Evolutionary conservation across 352 stramenopile species (phyloP).

Genomic region (Hyaloperonospora brassicae): DNA sequence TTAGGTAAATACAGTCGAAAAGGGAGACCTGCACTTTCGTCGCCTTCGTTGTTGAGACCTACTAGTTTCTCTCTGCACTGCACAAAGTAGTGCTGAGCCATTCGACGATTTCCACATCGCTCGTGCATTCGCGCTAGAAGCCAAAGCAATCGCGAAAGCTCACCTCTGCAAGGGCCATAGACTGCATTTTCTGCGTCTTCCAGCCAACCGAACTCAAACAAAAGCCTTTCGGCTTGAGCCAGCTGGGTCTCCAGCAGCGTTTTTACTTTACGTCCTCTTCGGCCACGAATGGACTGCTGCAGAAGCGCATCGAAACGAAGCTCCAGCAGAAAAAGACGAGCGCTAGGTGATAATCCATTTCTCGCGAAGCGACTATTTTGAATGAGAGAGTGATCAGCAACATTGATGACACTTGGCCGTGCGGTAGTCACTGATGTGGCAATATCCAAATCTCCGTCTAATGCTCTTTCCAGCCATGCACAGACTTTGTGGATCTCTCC

Average conservation of each 20-base stretch:
- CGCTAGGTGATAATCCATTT: conserved; percentile 28
- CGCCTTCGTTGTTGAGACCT: conserved; percentile 4
- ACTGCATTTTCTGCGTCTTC: conserved; percentile 21
- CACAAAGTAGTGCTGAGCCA: conserved; percentile 46
- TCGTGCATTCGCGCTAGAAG: conserved; percentile 46
- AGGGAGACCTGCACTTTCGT: background rate
- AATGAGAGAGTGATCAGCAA: conserved; percentile 17
- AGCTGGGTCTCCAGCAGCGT: conserved; percentile 23
- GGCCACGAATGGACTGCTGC: conserved; percentile 18
- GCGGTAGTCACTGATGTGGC: conserved; percentile 3
- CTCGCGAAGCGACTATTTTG: conserved; percentile 22
- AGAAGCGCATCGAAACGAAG: conserved; percentile 44
- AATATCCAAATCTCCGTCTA: conserved; percentile 31
- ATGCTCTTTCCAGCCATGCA: conserved; percentile 48
- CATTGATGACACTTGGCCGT: conserved; percentile 8
- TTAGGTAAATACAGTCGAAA: conserved; percentile 38
- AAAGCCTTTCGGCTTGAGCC: conserved; percentile 26
- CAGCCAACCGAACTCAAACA: conserved; percentile 39
- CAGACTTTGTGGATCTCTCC: conserved; percentile 40
- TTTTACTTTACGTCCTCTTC: conserved; percentile 20
- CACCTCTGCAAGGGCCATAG: conserved; percentile 1
- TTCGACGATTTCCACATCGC: conserved; percentile 28
- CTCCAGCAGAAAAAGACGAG: conserved; percentile 55
- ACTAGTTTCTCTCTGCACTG: conserved; percentile 41
- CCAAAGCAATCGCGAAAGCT: conserved; percentile 48